Conservation (phyloP, 2,329 filamentous ascomycete genomes). For the Cercospora sp. region DNA sequence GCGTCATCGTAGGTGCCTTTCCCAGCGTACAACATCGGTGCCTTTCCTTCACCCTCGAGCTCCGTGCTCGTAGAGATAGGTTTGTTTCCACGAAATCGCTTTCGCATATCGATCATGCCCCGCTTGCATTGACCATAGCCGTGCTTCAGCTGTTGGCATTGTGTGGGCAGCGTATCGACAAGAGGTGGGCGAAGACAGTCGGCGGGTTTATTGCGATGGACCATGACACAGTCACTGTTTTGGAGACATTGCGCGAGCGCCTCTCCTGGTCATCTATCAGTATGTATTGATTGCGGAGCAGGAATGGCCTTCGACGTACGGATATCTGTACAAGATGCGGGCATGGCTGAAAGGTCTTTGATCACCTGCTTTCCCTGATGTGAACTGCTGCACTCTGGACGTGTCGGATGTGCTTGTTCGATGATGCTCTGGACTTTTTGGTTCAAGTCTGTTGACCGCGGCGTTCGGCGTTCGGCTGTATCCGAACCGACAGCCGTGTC, state of each 20-base stretch:
- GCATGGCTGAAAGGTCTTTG: slow-evolving; percentile 58
- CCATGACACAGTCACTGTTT: slow-evolving; percentile 93
- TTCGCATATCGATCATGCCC: slow-evolving; percentile 97
- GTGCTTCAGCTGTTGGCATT: slow-evolving; percentile 90
- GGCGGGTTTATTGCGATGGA: slow-evolving; percentile 79
- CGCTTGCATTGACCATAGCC: slow-evolving; percentile 94
- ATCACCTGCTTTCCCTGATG: background rate
- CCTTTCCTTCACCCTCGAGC: slow-evolving; percentile 48
- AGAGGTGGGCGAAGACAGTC: slow-evolving; percentile 87
- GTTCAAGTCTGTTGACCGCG: background rate
- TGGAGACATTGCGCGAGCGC: slow-evolving; percentile 94
- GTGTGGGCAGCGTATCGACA: slow-evolving; percentile 75
- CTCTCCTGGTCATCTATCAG: slow-evolving; percentile 61
- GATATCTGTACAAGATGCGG: slow-evolving; percentile 94
- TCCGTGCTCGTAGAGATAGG: slow-evolving; percentile 71
- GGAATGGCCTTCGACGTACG: slow-evolving; percentile 58
- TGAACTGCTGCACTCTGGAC: background rate
- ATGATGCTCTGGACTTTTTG: background rate
- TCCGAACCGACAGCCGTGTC: background rate
- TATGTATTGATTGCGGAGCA: background rate
- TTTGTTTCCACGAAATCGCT: slow-evolving; percentile 92
- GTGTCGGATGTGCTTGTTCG: background rate
- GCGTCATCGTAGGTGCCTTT: slow-evolving; percentile 44
- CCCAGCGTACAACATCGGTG: slow-evolving; percentile 75
- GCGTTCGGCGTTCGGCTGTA: background rate